Conservation (phyloP, 768 basidiomycete genomes). For the Erythrobasidium yunnanense region DNA sequence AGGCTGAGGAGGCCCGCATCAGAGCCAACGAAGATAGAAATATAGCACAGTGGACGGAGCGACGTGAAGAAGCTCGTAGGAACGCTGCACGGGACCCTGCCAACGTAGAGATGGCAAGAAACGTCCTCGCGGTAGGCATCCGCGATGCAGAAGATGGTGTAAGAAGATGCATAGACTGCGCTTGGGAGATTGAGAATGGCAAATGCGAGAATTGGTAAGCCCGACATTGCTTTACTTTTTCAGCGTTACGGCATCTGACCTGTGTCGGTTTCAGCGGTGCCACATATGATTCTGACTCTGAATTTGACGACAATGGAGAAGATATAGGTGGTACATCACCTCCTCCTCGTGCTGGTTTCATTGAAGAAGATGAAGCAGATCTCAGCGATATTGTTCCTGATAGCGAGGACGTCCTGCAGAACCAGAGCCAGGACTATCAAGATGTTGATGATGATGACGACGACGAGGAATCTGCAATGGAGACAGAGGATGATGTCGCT, state of each 20-base stretch:
- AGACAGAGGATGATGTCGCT: neutral
- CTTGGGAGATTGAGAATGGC: constrained; percentile 29
- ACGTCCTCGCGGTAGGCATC: constrained; percentile 13
- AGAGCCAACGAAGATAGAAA: neutral
- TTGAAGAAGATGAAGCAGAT: constrained; percentile 5
- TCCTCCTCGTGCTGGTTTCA: neutral
- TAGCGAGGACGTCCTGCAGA: neutral
- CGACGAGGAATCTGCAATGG: neutral
- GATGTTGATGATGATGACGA: neutral
- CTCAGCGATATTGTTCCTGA: neutral
- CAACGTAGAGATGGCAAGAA: neutral
- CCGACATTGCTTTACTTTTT: neutral
- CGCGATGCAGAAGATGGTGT: constrained; percentile 25
- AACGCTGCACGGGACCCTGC: neutral
- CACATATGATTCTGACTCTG: constrained; percentile 20
- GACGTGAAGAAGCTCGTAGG: neutral
- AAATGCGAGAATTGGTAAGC: constrained; percentile 26
- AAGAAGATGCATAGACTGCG: constrained; percentile 20
- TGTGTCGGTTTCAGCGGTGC: neutral
- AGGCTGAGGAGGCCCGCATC: neutral
- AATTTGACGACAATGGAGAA: constrained; percentile 5
- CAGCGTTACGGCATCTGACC: neutral
- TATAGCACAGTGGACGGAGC: neutral
- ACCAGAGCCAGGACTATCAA: neutral
- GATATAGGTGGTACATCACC: neutral